Percentiles rank a stretch among this genome's conserved stretches.
Evolutionary conservation across 2,329 filamentous ascomycete species (phyloP).

Genomic region (Sarocladium kiliense): DNA sequence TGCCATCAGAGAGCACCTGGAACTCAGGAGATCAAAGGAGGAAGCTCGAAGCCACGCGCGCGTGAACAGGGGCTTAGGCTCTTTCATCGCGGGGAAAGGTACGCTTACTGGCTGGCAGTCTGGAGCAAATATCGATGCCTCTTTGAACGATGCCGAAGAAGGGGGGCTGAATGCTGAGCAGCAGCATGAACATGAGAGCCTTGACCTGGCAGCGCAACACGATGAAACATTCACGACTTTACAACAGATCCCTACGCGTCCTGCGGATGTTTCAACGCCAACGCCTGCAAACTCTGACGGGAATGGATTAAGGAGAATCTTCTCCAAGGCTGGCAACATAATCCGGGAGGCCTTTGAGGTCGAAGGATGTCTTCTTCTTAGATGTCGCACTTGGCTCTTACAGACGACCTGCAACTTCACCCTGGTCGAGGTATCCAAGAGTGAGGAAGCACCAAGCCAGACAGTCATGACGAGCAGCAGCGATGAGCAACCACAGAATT

Average conservation of each 20-base stretch:
- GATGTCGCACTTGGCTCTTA: slow-evolving; percentile 22
- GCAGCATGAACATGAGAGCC: no score
- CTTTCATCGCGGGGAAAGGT: slow-evolving; percentile 28
- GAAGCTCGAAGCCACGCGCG: slow-evolving; percentile 25
- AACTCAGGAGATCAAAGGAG: slow-evolving; percentile 21
- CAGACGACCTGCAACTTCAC: neutral
- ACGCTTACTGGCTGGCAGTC: slow-evolving; percentile 17
- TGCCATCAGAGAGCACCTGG: slow-evolving; percentile 30
- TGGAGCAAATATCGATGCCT: no score
- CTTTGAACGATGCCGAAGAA: no score
- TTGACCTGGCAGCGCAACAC: neutral
- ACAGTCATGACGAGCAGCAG: slow-evolving; percentile 18
- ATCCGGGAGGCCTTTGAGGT: slow-evolving; percentile 35
- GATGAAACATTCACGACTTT: neutral
- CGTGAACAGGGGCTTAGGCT: slow-evolving; percentile 30
- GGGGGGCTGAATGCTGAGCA: no score
- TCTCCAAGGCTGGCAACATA: slow-evolving; percentile 38
- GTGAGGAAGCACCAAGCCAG: slow-evolving; percentile 12
- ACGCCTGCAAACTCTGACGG: no score
- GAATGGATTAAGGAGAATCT: no score
- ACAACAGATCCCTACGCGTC: no score
- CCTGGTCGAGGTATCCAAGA: slow-evolving; percentile 11
- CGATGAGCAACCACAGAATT: slow-evolving; percentile 9
- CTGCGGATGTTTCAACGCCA: neutral
- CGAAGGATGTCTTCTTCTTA: slow-evolving; percentile 29